These are phyloP conservation scores for Pontederia crassipes DNA, from an alignment of 176 grass and related monocot genomes.

Conservation along the genomic window DNA sequence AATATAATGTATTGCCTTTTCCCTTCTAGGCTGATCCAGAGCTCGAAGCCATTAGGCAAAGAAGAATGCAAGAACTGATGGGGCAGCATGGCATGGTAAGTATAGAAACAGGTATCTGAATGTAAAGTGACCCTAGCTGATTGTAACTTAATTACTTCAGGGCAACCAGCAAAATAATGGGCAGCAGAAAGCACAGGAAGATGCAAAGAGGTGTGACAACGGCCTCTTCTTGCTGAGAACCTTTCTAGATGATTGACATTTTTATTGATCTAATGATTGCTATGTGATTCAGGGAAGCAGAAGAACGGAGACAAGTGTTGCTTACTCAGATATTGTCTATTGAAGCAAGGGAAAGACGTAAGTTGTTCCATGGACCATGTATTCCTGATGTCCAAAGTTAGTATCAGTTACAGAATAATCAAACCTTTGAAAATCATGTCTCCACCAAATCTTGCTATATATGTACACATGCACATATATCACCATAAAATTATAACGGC, in stretches of 20 bases:
- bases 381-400: background rate
- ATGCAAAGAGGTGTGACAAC: conserved; percentile 51
- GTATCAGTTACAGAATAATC: too few species aligned
- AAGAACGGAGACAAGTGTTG: conserved; percentile 61
- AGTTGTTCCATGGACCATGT: conserved; percentile 14
- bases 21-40: conserved; percentile 57
- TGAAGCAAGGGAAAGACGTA: conserved; percentile 76
- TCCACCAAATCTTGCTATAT: too few species aligned
- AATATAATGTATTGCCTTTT: too few species aligned
- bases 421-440: too few species aligned
- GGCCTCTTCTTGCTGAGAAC: too few species aligned
- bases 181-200: conserved; percentile 64
- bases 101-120: background rate
- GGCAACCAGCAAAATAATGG: conserved; percentile 55
- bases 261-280: too few species aligned
- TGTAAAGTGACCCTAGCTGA: background rate
- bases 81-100: conserved; percentile 51
- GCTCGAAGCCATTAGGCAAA: conserved; percentile 62
- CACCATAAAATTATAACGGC: too few species aligned
- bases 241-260: too few species aligned
- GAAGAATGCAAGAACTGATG: conserved; percentile 86
- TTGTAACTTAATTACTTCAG: conserved; percentile 20
- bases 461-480: too few species aligned
- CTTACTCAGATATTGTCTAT: conserved; percentile 77
- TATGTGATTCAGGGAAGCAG: conserved; percentile 42